Conservation (phyloP, 305 asterid species). For the Fraxinus angustifolia region DNA sequence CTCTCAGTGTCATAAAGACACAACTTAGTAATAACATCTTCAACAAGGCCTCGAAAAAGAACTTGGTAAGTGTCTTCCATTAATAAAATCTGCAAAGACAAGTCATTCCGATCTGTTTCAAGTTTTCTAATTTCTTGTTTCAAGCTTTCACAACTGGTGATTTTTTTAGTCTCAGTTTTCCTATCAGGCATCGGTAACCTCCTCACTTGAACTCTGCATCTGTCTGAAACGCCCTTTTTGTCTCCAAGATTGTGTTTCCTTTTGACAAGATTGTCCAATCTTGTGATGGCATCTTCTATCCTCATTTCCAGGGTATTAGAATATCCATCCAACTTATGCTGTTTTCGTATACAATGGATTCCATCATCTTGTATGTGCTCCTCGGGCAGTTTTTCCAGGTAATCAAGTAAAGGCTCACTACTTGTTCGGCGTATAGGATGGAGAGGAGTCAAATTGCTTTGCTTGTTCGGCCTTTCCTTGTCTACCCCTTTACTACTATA, state of each 20-base stretch:
- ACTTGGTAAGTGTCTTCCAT: slow-evolving; percentile 44
- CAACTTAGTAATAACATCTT: slow-evolving; percentile 17
- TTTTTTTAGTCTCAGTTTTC: slow-evolving; percentile 1
- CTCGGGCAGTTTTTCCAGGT: slow-evolving; percentile 10
- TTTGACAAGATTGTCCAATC: slow-evolving; percentile 31
- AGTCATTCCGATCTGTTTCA: slow-evolving; percentile 34
- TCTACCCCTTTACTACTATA: slow-evolving; percentile 20
- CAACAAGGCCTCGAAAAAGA: slow-evolving; percentile 32
- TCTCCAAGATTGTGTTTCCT: slow-evolving; percentile 21
- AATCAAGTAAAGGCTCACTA: slow-evolving; percentile 43
- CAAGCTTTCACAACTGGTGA: slow-evolving; percentile 8
- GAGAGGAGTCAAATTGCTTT: background rate
- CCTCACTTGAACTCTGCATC: background rate
- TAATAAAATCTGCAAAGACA: slow-evolving; percentile 32
- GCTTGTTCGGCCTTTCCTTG: background rate
- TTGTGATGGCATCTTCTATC: slow-evolving; percentile 32
- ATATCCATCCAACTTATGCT: slow-evolving; percentile 21
- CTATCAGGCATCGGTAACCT: slow-evolving; percentile 10
- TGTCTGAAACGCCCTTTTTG: slow-evolving; percentile 8
- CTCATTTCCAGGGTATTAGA: slow-evolving; percentile 31
- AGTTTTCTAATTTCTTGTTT: slow-evolving; percentile 25
- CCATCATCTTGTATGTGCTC: slow-evolving; percentile 25
- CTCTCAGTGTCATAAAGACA: background rate
- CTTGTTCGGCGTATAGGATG: slow-evolving; percentile 24
- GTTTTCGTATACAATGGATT: slow-evolving; percentile 34